A percentile compares a stretch with the other conserved stretches of the same genome.
Conservation (phyloP, 768 basidiomycete genomes). For the Boletus barrowsii region DNA sequence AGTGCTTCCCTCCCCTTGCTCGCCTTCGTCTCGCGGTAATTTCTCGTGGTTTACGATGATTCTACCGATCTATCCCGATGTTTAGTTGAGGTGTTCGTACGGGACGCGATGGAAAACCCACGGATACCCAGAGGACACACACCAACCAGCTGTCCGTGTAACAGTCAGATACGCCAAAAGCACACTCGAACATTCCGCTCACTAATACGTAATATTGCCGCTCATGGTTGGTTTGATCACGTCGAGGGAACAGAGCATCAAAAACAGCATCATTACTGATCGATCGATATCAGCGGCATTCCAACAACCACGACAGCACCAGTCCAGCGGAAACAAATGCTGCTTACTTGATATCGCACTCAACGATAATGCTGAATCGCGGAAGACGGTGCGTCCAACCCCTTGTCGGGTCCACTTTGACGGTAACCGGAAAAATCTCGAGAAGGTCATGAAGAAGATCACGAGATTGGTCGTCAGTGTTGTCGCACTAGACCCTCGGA, state of each 20-base stretch:
- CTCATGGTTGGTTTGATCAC: conserved; percentile 13
- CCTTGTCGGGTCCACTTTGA: background rate
- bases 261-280: conserved; percentile 17
- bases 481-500: conserved; percentile 5
- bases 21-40: background rate
- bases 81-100: background rate
- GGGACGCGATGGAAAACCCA: conserved; percentile 1
- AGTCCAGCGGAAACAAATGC: no score
- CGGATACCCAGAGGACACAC: conserved; percentile 16
- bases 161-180: background rate
- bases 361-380: conserved; percentile 15
- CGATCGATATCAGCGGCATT: no score
- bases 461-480: conserved; percentile 14
- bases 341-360: conserved; percentile 14
- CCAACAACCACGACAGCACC: no score
- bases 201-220: conserved; percentile 24
- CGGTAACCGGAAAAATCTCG: conserved; percentile 15
- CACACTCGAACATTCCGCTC: background rate
- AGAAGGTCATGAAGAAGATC: conserved; percentile 21
- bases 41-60: conserved; percentile 15
- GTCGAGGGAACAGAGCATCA: conserved; percentile 12
- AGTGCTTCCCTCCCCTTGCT: background rate
- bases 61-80: conserved; percentile 13
- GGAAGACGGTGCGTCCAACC: conserved; percentile 8
- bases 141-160: conserved; percentile 17